phyloP scores from a whole-genome alignment of 257 asterid genomes.

The Phtheirospermum japonicum region DNA sequence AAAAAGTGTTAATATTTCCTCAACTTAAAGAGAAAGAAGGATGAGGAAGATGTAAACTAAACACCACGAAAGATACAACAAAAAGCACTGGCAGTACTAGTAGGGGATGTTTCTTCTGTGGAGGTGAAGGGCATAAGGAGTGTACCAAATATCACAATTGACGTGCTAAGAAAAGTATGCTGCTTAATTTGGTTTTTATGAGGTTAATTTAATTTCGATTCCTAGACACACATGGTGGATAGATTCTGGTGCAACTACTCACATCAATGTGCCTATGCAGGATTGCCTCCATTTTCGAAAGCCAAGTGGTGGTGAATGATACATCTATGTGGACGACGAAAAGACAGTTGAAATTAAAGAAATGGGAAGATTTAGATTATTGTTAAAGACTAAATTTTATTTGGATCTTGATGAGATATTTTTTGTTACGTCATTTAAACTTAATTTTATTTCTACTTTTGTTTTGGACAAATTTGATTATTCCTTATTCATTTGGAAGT shows the following conservation, averaged over 20 bases:
- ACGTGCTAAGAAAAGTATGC: background rate
- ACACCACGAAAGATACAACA: background rate
- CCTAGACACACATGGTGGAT: background rate
- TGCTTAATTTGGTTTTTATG: background rate
- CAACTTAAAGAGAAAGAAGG: background rate
- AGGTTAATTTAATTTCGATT: background rate
- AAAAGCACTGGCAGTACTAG: background rate
- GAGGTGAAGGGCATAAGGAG: too few relatives aligned
- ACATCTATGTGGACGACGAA: background rate
- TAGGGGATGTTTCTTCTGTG: background rate
- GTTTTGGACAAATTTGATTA: background rate
- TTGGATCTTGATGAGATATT: too few relatives aligned
- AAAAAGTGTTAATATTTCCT: too few relatives aligned
- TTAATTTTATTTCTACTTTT: too few relatives aligned
- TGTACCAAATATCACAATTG: background rate
- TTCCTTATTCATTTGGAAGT: background rate
- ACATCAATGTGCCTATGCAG: background rate
- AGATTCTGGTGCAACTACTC: background rate
- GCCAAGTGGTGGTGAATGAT: background rate
- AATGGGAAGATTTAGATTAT: background rate
- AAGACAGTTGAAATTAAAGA: background rate
- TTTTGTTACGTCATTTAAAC: too few relatives aligned
- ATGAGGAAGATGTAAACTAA: background rate
- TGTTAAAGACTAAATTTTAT: too few relatives aligned
- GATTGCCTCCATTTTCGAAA: background rate